Evolutionary conservation across 2,329 filamentous ascomycete genomes (phyloP), one percentile per base, ranked within the genome.

Genomic region (Pseudogymnoascus sp.): DNA sequence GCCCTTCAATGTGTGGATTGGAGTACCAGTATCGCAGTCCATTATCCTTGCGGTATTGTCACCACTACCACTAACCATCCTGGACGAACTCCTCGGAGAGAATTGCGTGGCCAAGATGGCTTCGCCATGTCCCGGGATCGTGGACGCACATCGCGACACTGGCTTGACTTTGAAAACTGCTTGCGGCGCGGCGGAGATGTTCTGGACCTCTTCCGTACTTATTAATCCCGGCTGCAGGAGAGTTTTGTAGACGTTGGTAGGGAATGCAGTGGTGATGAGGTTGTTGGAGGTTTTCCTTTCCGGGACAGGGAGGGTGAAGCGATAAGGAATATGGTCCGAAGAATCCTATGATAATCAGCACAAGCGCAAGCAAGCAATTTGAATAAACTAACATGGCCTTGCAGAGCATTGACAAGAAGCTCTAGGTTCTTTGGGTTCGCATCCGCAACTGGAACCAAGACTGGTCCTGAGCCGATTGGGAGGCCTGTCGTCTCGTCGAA

Each of bases 21-120:
- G 91, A 9, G 91, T 97, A 57, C 92, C 92, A 0, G 91, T 97
- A 69, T 97, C 90, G 57, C 91, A 92, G 70, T 99, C 92, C 91
- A 91, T 97, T 76, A 97, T 87, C 61, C 93, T 80, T 0, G 92
- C 93, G 1, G 92, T 97, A 67, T 88, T 88, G 70, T 99, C 94
- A 54, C 94, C 94, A 64, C 88, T 91, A 0, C 93, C 94, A 1
- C 90, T 96, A 0, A 91, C 92, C 73, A 97, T 81, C 62, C 87
- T 81, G 9, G 85, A 85, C 25, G 89, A 93, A 6, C 83, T 85
- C 37, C 83, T 81, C 0, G 93, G 93, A 0, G 89, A 94, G 74
- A 97, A 97, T 38, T 92, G 86, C 2, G 89, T 87, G 30, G 89
- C 84, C 20, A 97, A 79, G 67, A 97, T 97, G 2, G 92, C 87